These are phyloP conservation scores for Hanseniaspora sp. DNA, from an alignment of 1,139 yeast genomes.

Conservation along the genomic window DNA sequence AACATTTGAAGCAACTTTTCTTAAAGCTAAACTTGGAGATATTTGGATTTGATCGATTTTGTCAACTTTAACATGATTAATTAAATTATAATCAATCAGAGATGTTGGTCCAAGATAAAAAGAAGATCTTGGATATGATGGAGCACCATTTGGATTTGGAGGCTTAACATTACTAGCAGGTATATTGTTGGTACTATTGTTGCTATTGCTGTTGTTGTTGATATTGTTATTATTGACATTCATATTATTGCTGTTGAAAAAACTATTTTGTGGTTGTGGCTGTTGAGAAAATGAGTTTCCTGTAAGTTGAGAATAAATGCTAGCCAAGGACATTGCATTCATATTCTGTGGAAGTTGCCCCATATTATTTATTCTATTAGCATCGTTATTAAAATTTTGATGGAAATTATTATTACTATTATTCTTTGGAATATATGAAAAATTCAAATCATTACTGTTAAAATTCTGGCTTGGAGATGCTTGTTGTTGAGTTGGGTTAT, in stretches of 20 bases:
- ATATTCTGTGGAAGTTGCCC: neutral
- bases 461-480: neutral
- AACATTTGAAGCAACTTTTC: constrained; percentile 55
- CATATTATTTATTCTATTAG: neutral
- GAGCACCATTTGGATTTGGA: neutral
- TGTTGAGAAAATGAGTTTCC: neutral
- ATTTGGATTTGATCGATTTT: constrained; percentile 57
- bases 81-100: constrained; percentile 47
- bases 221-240: too few species aligned
- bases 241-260: neutral
- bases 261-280: neutral
- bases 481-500: neutral
- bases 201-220: too few species aligned
- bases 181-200: neutral
- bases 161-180: constrained; percentile 52
- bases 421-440: constrained; percentile 9
- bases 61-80: constrained; percentile 43
- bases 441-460: constrained; percentile 2
- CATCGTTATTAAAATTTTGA: neutral
- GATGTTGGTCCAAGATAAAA: constrained; percentile 70
- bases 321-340: neutral
- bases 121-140: constrained; percentile 54
- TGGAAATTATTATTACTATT: neutral
- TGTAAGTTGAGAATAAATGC: neutral
- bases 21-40: constrained; percentile 44